Conservation (phyloP, 139 green algal species). For the Tetradesmus lagerheimii region DNA sequence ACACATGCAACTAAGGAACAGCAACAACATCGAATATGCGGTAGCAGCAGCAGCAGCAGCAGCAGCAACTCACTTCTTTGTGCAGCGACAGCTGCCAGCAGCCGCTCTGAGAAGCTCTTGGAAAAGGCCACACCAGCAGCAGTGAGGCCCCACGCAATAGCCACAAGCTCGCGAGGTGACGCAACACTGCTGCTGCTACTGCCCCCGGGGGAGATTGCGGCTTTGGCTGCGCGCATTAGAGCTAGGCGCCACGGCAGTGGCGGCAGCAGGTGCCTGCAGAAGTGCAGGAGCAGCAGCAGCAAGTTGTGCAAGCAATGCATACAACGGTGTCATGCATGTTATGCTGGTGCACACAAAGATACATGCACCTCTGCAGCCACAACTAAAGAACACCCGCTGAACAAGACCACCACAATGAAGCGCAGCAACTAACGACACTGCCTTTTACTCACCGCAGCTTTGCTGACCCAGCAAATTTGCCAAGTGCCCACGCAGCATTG, state of each 20-base stretch:
- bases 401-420: background rate
- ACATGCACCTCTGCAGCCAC: no score
- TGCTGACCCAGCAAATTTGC: background rate
- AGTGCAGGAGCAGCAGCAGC: background rate
- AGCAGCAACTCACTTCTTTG: slow-evolving; percentile 13
- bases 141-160: slow-evolving; percentile 23
- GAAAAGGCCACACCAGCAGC: slow-evolving; percentile 2
- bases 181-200: background rate
- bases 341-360: no score
- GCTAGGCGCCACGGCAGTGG: slow-evolving; percentile 4
- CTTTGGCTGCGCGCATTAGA: background rate
- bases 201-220: background rate
- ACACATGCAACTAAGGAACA: background rate
- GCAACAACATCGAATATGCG: background rate
- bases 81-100: slow-evolving; percentile 17
- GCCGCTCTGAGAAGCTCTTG: background rate
- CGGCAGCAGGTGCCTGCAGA: background rate
- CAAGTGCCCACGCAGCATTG: slow-evolving; percentile 30
- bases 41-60: background rate
- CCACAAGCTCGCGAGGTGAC: slow-evolving; percentile 6
- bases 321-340: no score
- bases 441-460: background rate
- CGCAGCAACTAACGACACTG: no score
- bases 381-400: no score
- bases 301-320: background rate